A percentile compares a stretch with the other conserved stretches of the same genome.
Conservation (phyloP, 192 early-diverging fungal species). For the Backusella tuberculispora region DNA sequence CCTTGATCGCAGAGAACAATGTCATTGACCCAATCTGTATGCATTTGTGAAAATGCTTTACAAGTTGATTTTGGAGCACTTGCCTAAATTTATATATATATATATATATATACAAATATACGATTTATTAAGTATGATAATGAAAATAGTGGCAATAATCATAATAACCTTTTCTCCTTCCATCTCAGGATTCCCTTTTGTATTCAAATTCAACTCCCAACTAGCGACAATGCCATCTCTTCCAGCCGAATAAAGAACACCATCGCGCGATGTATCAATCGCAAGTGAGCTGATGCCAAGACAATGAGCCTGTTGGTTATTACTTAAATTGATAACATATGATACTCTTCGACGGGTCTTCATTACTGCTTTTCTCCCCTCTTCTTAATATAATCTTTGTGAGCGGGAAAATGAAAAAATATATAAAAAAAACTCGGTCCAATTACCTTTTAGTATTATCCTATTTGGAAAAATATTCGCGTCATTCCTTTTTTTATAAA, state of each 20-base stretch:
- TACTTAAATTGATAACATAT: slow-evolving; percentile 59
- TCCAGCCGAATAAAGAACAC: slow-evolving; percentile 83
- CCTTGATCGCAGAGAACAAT: slow-evolving; percentile 74
- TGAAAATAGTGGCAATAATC: not conserved
- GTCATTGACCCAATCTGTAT: slow-evolving; percentile 98
- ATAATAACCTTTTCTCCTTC: not conserved
- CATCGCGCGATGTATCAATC: slow-evolving; percentile 52
- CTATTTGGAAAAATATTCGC: not conserved
- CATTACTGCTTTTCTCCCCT: not conserved
- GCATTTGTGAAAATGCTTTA: slow-evolving; percentile 73
- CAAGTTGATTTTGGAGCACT: slow-evolving; percentile 59
- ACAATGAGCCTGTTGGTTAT: slow-evolving; percentile 66
- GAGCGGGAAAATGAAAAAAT: not conserved
- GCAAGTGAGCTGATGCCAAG: slow-evolving; percentile 88
- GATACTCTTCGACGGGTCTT: slow-evolving; percentile 51
- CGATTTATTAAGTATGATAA: not conserved
- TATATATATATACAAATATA: not conserved
- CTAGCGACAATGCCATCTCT: slow-evolving; percentile 85
- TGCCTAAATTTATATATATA: not conserved
- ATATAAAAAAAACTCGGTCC: not conserved
- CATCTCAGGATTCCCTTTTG: not conserved
- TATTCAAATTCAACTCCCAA: slow-evolving; percentile 77
- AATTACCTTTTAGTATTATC: not conserved
- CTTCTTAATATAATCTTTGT: not conserved
- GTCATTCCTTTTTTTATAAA: not conserved